Evolutionary conservation across 2,329 filamentous ascomycete genomes (phyloP).

Genomic region (Scorias spongiosa): DNA sequence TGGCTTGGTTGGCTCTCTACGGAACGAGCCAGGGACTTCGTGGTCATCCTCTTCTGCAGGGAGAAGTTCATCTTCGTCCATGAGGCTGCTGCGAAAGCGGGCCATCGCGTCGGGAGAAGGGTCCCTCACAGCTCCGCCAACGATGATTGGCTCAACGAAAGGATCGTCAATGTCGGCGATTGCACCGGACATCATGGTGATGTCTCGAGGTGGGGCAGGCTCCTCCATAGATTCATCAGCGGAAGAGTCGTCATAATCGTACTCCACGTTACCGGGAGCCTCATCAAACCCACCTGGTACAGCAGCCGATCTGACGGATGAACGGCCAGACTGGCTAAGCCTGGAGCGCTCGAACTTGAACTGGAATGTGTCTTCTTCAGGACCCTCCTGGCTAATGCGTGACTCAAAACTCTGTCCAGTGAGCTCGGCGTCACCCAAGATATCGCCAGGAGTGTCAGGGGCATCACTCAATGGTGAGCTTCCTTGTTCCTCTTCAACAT

Average conservation of each 20-base stretch:
- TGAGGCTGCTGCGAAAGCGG: conserved; percentile 17
- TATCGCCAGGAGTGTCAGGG: conserved; percentile 10
- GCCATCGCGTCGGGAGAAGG: conserved; percentile 14
- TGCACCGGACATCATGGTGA: conserved; percentile 16
- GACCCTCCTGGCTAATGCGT: conserved; percentile 8
- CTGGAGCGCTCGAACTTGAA: conserved; percentile 35
- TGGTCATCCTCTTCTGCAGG: conserved; percentile 55
- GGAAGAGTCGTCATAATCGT: conserved; percentile 37
- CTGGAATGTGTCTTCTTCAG: conserved; percentile 37
- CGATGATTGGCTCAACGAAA: conserved; percentile 7
- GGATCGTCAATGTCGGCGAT: conserved; percentile 11
- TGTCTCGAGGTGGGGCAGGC: conserved; percentile 7
- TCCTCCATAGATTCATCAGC: conserved; percentile 26
- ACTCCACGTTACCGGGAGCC: conserved; percentile 11
- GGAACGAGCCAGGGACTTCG: conserved; percentile 66
- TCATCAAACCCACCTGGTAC: conserved; percentile 73
- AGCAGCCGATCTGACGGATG: not conserved
- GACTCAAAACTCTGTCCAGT: conserved; percentile 15
- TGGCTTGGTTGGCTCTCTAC: conserved; percentile 49
- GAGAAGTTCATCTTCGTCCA: conserved; percentile 30
- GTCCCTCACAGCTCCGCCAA: conserved; percentile 16
- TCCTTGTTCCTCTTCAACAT: conserved; percentile 39
- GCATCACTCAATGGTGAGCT: conserved; percentile 23
- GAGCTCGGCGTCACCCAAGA: not conserved
- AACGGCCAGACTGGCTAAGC: conserved; percentile 18